phyloP scores from a whole-genome alignment of 257 asterid genomes.

The Rauvolfia tetraphylla region DNA sequence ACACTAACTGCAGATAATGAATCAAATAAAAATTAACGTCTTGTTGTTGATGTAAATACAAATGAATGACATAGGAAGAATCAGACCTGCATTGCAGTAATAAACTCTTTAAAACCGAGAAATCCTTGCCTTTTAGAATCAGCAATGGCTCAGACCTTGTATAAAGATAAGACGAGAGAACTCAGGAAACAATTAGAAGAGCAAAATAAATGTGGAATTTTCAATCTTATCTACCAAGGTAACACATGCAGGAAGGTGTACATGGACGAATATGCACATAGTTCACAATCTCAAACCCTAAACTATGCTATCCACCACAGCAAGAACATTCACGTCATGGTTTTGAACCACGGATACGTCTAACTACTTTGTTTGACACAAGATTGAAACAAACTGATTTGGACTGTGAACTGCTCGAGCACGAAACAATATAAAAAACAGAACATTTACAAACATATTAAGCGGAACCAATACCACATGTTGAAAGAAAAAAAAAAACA shows the following conservation, averaged over 20 bases:
- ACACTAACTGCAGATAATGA: conserved; percentile 52
- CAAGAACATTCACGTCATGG: background rate
- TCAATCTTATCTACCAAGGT: background rate
- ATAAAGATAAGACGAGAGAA: conserved; percentile 8
- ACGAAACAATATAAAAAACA: background rate
- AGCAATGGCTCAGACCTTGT: conserved; percentile 93
- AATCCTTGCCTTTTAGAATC: conserved; percentile 93
- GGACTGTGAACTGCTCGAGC: background rate
- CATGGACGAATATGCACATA: background rate
- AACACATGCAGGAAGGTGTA: background rate
- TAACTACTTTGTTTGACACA: background rate
- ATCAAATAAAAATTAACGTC: conserved; percentile 25
- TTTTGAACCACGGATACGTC: background rate
- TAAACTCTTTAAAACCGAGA: conserved; percentile 84
- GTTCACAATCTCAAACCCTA: background rate
- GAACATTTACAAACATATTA: no score
- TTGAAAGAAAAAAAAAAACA: no score
- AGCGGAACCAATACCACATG: no score
- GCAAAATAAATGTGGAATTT: background rate
- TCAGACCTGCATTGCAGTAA: conserved; percentile 80
- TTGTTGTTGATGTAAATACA: conserved; percentile 2
- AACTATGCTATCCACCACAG: background rate
- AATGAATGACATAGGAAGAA: conserved; percentile 14
- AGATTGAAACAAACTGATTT: background rate
- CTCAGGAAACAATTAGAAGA: background rate